Evolutionary conservation across 2,329 filamentous ascomycete species (phyloP).

Genomic region (Sarocladium brachiariae): DNA sequence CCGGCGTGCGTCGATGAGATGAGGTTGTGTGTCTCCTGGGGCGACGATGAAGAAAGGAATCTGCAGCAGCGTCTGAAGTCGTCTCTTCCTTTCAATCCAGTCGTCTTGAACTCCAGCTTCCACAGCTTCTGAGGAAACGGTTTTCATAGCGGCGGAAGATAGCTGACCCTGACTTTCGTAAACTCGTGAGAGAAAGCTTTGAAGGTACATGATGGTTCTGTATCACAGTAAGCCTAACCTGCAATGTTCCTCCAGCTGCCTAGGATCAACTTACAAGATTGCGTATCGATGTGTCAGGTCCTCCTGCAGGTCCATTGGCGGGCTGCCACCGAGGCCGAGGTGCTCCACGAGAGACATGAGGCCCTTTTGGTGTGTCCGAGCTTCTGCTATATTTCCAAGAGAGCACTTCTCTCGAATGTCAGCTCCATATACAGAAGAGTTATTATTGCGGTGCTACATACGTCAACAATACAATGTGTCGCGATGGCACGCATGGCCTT

Average conservation of each 20-base stretch:
- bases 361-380: neutral
- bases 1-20: neutral
- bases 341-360: neutral
- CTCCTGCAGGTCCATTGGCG: neutral
- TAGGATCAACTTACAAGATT: neutral
- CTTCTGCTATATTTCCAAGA: neutral
- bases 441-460: neutral
- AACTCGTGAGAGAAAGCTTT: neutral
- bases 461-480: constrained; percentile 2
- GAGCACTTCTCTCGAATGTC: neutral
- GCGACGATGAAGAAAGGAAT: constrained; percentile 4
- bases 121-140: neutral
- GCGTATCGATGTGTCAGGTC: constrained; percentile 1
- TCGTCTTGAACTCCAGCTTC: neutral
- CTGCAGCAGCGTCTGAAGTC: neutral
- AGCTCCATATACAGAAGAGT: no score
- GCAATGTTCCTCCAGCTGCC: no score
- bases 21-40: neutral
- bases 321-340: neutral
- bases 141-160: neutral
- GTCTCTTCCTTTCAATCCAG: neutral
- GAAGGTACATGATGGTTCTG: neutral
- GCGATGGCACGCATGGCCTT: neutral
- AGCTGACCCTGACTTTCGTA: neutral
- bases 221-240: no score